Evolutionary conservation across 371 early-diverging fungal genomes (phyloP).

Genomic region (Chytridium lagenaria): DNA sequence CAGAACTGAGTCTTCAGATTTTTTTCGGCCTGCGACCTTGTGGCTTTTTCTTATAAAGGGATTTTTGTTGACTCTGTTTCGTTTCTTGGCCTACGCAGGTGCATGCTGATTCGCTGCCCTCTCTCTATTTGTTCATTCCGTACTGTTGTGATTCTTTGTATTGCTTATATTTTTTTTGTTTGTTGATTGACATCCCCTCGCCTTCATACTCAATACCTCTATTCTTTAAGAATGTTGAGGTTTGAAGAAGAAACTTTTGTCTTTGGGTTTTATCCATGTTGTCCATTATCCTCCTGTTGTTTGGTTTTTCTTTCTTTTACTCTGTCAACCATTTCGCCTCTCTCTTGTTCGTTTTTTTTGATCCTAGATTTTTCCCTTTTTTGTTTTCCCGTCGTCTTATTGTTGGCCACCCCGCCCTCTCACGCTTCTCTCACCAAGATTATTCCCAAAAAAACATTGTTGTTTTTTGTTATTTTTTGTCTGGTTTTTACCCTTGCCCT

Average conservation of each 20-base stretch:
- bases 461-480: no score
- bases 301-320: not conserved
- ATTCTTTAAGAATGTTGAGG: no score
- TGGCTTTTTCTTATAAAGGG: not conserved
- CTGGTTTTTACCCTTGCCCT: no score
- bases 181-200: not conserved
- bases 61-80: not conserved
- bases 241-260: no score
- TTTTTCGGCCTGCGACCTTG: not conserved
- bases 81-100: not conserved
- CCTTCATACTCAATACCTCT: not conserved
- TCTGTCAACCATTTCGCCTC: not conserved
- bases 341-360: not conserved
- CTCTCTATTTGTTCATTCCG: not conserved
- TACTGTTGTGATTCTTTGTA: not conserved
- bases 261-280: not conserved
- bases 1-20: no score
- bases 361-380: no score
- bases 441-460: no score
- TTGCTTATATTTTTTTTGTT: not conserved
- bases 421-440: no score
- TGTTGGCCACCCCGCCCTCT: no score
- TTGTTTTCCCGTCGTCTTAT: not conserved
- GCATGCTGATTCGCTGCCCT: not conserved
- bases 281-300: not conserved